Base-by-base conservation (phyloP, 345 rosid species). In the Dipteronia sinensis region DNA sequence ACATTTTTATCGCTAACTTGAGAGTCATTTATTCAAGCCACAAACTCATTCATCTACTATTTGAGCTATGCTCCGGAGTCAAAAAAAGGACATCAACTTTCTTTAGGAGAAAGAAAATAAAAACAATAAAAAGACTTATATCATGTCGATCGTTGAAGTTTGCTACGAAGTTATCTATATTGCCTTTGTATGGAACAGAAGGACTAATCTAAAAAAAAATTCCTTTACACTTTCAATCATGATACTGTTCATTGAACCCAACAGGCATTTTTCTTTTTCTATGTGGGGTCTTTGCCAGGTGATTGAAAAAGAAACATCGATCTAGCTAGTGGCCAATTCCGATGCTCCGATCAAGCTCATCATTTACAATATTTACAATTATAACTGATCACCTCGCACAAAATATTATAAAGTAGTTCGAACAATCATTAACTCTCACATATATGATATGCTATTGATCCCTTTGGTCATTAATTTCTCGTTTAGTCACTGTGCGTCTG, bases 181-280 rank as follows among this genome's bases (percentile, higher is more conserved):
- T 59, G 47, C 49, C 27, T 27, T 1, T 27, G 27, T 27, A 29
- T 31, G 29, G 75, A 72, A 40, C 75, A 56, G 56, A 73, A 73
- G 23, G 20, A 22, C 40, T 58, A 31, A 72, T 10, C 25, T 0
- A 15, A 69, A 23, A 19, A 64, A 1, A 25, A 10, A 27, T 47
- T 19, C 19, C 20, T 69, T 69, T 67, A 62, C 17, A 38, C 23
- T 61, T 62, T 42, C 71, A 61, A 47, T 67, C 78, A 31, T 59
- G 69, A 40, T 65, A 44, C 46, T 9, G 49, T 9, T 19, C 76
- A 79, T 76, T 65, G 83, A 80, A 73, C 83, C 83, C 80, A 72
- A 71, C 59, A 73, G 75, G 61, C 65, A 69, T 29, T 7, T 19
- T 3, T 23, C 29, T 47, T 74, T 74, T 27, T 47, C 11, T 16